Conservation (phyloP, 2,329 filamentous ascomycete genomes). For the Trichoderma sp. region DNA sequence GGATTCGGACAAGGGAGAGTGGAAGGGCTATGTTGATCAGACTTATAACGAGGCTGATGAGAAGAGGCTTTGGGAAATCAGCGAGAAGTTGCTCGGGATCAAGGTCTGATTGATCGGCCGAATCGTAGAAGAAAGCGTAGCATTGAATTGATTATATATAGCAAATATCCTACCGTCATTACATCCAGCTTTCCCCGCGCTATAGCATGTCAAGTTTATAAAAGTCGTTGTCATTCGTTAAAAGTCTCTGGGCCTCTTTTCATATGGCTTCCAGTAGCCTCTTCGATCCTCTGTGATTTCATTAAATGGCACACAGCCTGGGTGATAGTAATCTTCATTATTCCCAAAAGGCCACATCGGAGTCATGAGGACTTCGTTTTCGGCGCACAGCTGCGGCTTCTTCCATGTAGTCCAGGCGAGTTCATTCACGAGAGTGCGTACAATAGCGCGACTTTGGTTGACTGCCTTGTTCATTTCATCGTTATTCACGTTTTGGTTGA, state of each 20-base stretch:
- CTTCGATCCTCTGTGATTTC: conserved; percentile 29
- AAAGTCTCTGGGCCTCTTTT: neutral
- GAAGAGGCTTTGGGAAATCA: conserved; percentile 21
- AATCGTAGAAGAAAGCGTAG: neutral
- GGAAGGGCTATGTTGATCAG: conserved; percentile 17
- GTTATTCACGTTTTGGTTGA: conserved; percentile 10
- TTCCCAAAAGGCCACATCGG: conserved; percentile 65
- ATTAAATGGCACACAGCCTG: conserved; percentile 36
- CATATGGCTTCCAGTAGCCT: conserved; percentile 32
- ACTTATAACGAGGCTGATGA: conserved; percentile 21
- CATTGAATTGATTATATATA: neutral
- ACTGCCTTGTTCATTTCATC: conserved; percentile 27
- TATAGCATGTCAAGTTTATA: too few species aligned
- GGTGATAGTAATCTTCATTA: conserved; percentile 52
- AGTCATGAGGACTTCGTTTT: conserved; percentile 60
- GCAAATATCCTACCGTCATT: neutral
- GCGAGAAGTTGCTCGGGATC: conserved; percentile 10
- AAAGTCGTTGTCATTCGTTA: neutral
- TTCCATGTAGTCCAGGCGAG: conserved; percentile 64
- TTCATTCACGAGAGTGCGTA: conserved; percentile 45
- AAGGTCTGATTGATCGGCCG: neutral
- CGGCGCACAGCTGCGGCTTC: conserved; percentile 53
- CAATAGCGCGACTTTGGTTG: conserved; percentile 26
- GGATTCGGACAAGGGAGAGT: neutral
- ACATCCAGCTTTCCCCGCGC: neutral